phyloP scores from a whole-genome alignment of 805 yeast species.

The Myxozyma neotropica region DNA sequence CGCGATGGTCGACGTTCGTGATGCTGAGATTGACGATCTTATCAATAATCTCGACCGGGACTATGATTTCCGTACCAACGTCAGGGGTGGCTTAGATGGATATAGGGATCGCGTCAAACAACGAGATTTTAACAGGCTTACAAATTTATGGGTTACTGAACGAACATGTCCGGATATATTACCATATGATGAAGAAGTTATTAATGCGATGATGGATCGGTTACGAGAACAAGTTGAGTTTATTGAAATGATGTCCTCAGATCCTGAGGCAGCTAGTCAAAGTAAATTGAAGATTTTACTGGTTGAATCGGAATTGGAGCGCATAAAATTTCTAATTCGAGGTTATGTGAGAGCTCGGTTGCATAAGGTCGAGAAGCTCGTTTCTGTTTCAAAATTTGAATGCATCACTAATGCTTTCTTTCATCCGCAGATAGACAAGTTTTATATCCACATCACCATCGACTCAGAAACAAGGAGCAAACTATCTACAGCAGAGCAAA shows the following conservation, averaged over 20 bases:
- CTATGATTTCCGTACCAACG: conserved; percentile 3
- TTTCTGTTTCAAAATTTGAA: too few relatives aligned
- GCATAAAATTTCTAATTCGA: conserved; percentile 79
- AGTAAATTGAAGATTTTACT: conserved; percentile 79
- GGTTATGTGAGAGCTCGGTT: conserved; percentile 78
- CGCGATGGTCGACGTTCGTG: conserved; percentile 8
- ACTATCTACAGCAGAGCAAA: conserved; percentile 61
- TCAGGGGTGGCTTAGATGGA: background rate
- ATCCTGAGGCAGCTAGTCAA: conserved; percentile 55
- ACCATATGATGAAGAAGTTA: conserved; percentile 64
- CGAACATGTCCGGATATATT: conserved; percentile 85
- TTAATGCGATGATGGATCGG: conserved; percentile 60
- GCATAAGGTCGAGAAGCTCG: conserved; percentile 36
- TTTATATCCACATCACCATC: conserved; percentile 57
- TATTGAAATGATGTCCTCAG: conserved; percentile 77
- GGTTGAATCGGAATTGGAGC: conserved; percentile 87
- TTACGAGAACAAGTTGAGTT: conserved; percentile 65
- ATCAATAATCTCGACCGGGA: conserved; percentile 34
- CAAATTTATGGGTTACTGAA: conserved; percentile 78
- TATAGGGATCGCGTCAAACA: background rate
- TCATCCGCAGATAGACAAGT: conserved; percentile 61
- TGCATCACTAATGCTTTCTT: too few relatives aligned
- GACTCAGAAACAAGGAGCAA: conserved; percentile 45
- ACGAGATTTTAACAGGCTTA: conserved; percentile 49
- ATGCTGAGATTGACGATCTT: conserved; percentile 37